Percentiles rank a stretch among this genome's conserved stretches.
Conservation (phyloP, 768 basidiomycete species). For the Mycena galericulata region DNA sequence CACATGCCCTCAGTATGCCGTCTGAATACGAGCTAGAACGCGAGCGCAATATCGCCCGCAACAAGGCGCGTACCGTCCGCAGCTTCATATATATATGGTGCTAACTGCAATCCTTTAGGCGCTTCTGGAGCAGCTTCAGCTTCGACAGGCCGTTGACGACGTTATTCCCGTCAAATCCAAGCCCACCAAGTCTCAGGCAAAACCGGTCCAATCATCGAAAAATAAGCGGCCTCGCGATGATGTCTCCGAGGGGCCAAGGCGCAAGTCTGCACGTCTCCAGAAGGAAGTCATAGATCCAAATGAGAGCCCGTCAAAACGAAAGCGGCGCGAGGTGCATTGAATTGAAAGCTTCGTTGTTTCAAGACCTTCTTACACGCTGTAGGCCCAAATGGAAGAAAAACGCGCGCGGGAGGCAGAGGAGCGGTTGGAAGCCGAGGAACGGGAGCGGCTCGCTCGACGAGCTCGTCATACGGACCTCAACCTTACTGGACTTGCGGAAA, state of each 20-base stretch:
- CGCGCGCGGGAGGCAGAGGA: conserved; percentile 71
- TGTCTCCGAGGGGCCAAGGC: conserved; percentile 63
- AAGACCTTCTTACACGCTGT: background rate
- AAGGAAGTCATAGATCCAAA: conserved; percentile 58
- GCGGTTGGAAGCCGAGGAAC: conserved; percentile 70
- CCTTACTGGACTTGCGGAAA: conserved; percentile 65
- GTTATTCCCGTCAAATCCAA: conserved; percentile 60
- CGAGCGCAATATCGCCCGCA: conserved; percentile 85
- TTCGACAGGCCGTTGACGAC: conserved; percentile 65
- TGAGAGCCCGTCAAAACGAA: conserved; percentile 73
- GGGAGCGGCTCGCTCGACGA: conserved; percentile 68
- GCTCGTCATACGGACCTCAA: conserved; percentile 78
- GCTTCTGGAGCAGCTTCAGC: conserved; percentile 76
- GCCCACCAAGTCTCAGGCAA: conserved; percentile 58
- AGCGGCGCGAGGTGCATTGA: conserved; percentile 70
- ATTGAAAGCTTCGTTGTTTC: background rate
- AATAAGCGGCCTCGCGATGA: conserved; percentile 61
- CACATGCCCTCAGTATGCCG: background rate
- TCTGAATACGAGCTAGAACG: conserved; percentile 72
- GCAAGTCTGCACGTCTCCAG: conserved; percentile 75
- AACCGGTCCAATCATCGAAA: conserved; percentile 72
- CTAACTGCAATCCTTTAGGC: too few relatives aligned
- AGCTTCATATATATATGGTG: too few relatives aligned
- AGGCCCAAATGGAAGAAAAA: conserved; percentile 65
- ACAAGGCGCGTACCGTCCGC: too few relatives aligned